phyloP scores from a whole-genome alignment of 306 rosid species.

The Gastrolobium bilobum region DNA sequence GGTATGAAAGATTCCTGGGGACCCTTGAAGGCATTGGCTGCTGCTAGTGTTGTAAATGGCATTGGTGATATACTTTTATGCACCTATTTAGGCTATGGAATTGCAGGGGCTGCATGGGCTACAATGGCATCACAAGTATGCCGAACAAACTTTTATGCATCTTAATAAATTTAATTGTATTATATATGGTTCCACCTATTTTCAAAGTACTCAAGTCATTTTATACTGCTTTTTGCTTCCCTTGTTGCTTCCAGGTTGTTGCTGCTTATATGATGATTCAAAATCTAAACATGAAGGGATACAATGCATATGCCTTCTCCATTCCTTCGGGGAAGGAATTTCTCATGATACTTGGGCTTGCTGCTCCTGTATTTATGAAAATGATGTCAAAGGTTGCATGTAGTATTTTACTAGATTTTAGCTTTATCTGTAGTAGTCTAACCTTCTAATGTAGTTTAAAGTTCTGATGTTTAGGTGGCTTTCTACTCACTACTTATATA shows the following conservation, averaged over 20 bases:
- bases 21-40: conserved; percentile 64
- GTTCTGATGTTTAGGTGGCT: conserved; percentile 69
- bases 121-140: conserved; percentile 60
- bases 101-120: conserved; percentile 66
- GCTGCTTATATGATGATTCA: conserved; percentile 91
- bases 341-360: conserved; percentile 63
- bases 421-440: conserved; percentile 26
- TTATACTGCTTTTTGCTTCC: conserved; percentile 25
- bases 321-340: conserved; percentile 79
- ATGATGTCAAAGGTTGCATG: conserved; percentile 82
- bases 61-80: conserved; percentile 57
- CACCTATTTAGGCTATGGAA: conserved; percentile 57
- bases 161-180: conserved; percentile 18
- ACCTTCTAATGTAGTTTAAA: conserved; percentile 34
- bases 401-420: conserved; percentile 32
- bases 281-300: conserved; percentile 79
- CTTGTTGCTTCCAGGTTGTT: conserved; percentile 68
- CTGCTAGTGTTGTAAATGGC: conserved; percentile 57
- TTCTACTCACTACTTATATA: conserved; percentile 80
- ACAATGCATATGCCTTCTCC: conserved; percentile 69
- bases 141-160: conserved; percentile 39
- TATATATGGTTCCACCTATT: conserved; percentile 27
- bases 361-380: conserved; percentile 85
- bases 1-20: conserved; percentile 72
- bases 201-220: conserved; percentile 37